Base-by-base conservation (phyloP, 257 asterid genomes). In the Ajuga chamaepitys region DNA sequence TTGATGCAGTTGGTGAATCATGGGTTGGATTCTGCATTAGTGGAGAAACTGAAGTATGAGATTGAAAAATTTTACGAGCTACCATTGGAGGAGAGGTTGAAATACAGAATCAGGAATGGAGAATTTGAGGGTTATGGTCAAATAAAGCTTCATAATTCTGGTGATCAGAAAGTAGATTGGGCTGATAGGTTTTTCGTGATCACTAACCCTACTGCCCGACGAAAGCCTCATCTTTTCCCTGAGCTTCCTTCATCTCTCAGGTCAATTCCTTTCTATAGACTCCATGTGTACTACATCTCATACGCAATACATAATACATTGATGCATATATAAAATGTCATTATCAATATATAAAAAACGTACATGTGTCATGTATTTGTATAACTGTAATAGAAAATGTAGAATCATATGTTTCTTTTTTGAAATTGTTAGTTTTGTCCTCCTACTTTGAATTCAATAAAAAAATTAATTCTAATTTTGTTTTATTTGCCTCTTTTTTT, bases 111-210 rank as follows among this genome's bases (percentile, higher is more conserved):
- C 0, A 75, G 70, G 66, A 62, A 65, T 0, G 94, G 95, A 37
- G 88, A 78, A 3, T 26, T 74, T 2, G 91, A 89, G 72, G 95
- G 97, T 3, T 85, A 85, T 64, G 95, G 88, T 0, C 83, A 76
- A 35, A 59, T 69, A 5, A 0, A 71, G 7, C 5, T 81, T 17
- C 59, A 68, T n/a, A 22, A 37, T 5, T 54, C 75, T 4, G 46
- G 66, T 0, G 85, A 75, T 56, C 74, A 79, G 11, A 78, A 84
- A 16, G 58, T 67, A 34, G 97, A 89, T n/a, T 85, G 88, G 86
- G 91, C 80, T 0, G 94, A 89, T 20, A 70, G 88, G 54, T 75
- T 89, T 65, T 83, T 72, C 75, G 71, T 87, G 85, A 66, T 74
- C 25, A 74, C 82, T 16, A 85, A 80, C 46, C 94, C 97, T 1